Evolutionary conservation across 2,329 filamentous ascomycete genomes (phyloP).

Genomic region (Colletotrichum sojae): DNA sequence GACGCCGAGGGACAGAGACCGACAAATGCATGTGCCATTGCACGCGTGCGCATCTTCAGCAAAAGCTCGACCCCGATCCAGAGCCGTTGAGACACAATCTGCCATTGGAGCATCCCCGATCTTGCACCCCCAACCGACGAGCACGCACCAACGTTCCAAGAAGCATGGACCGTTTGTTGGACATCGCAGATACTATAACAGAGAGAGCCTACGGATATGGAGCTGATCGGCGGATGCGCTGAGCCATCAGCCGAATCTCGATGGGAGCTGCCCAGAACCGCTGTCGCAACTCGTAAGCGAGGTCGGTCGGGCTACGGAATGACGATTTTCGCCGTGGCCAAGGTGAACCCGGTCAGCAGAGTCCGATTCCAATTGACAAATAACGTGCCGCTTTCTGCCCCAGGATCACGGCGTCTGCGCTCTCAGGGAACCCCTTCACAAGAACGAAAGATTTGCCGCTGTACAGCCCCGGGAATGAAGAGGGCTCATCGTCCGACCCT

Average conservation of each 20-base stretch:
- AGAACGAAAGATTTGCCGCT: not conserved
- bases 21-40: not conserved
- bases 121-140: not conserved
- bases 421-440: slow-evolving; percentile 12
- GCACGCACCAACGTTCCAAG: not conserved
- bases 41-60: not conserved
- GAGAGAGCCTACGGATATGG: slow-evolving; percentile 14
- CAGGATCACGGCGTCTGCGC: not conserved
- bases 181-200: slow-evolving; percentile 6
- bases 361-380: slow-evolving; percentile 17
- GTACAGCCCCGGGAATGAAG: not conserved
- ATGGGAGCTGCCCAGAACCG: slow-evolving; percentile 4
- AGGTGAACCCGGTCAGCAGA: slow-evolving; percentile 19
- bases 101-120: not conserved
- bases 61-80: not conserved
- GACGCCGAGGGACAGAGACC: not conserved
- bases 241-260: slow-evolving; percentile 28
- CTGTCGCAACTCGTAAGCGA: not conserved
- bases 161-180: slow-evolving; percentile 22
- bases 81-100: not conserved
- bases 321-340: slow-evolving; percentile 1
- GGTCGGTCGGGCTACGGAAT: not conserved
- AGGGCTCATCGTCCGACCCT: not conserved
- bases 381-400: not conserved
- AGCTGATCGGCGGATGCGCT: slow-evolving; percentile 15